Percentiles rank a stretch among this genome's conserved stretches.
Conservation (phyloP, 805 yeast species). For the Cyberlindnera xishuangbannaensis region DNA sequence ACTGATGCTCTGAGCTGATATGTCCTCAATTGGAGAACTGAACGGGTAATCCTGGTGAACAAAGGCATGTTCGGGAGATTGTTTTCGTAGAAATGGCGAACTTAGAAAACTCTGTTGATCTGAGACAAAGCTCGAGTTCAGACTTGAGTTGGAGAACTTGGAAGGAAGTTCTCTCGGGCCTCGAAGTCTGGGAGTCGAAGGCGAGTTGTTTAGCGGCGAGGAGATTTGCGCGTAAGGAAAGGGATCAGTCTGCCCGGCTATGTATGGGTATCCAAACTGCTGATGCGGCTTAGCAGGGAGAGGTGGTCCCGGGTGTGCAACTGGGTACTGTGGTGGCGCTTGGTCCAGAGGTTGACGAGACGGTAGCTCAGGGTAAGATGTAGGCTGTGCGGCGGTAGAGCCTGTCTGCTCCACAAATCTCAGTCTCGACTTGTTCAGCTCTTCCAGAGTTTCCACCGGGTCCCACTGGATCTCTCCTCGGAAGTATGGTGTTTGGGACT, state of each 20-base stretch:
- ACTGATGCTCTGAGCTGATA: no score
- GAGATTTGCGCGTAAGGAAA: not conserved
- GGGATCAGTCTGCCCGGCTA: not conserved
- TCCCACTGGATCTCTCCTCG: slow-evolving; percentile 13
- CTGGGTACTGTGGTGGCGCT: not conserved
- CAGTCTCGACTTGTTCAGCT: slow-evolving; percentile 13
- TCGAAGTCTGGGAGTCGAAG: slow-evolving; percentile 7
- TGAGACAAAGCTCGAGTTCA: slow-evolving; percentile 3
- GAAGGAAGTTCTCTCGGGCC: slow-evolving; percentile 23
- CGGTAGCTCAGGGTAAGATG: no score
- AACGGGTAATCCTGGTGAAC: not conserved
- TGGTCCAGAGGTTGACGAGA: not conserved
- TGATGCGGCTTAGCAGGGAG: slow-evolving; percentile 21
- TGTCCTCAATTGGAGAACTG: slow-evolving; percentile 1
- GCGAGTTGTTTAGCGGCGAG: slow-evolving; percentile 1
- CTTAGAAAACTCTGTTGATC: not conserved
- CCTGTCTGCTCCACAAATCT: not conserved
- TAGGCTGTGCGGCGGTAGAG: no score
- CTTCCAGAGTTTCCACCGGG: slow-evolving; percentile 17
- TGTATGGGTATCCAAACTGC: slow-evolving; percentile 16
- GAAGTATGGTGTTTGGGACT: slow-evolving; percentile 15
- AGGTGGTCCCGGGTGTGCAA: slow-evolving; percentile 15
- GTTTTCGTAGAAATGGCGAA: slow-evolving; percentile 1
- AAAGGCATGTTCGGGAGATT: not conserved
- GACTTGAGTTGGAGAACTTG: slow-evolving; percentile 13